Evolutionary conservation across 192 early-diverging fungal genomes (phyloP).

Genomic region (Coemansia sp.): DNA sequence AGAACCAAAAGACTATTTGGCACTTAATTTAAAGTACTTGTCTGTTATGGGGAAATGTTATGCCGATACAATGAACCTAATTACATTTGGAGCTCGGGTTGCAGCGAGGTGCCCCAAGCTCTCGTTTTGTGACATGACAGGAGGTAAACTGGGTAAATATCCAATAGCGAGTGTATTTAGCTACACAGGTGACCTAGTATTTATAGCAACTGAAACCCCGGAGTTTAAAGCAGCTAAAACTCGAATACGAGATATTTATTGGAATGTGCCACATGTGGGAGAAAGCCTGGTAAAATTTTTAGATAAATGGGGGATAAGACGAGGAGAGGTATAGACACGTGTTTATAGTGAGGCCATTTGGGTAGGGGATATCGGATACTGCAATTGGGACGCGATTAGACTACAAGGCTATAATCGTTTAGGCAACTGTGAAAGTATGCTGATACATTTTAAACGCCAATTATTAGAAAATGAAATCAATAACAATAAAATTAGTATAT

Average conservation of each 20-base stretch:
- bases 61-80: not conserved
- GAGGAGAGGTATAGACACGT: no score
- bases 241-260: not conserved
- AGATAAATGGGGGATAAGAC: not conserved
- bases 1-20: not conserved
- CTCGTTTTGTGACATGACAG: not conserved
- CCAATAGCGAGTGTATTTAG: not conserved
- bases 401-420: no score
- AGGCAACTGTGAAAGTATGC: no score
- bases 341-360: no score
- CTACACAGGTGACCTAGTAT: not conserved
- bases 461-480: no score
- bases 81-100: not conserved
- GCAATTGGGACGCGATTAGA: no score
- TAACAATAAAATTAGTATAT: no score
- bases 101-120: not conserved
- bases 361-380: no score
- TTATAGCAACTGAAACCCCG: not conserved
- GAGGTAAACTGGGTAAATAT: not conserved
- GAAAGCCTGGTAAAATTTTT: not conserved
- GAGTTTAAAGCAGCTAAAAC: slow-evolving; percentile 3
- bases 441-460: no score
- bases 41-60: not conserved
- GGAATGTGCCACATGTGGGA: not conserved
- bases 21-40: not conserved